phyloP scores from a whole-genome alignment of 208 protist species.

The Naegleria gruberi region DNA sequence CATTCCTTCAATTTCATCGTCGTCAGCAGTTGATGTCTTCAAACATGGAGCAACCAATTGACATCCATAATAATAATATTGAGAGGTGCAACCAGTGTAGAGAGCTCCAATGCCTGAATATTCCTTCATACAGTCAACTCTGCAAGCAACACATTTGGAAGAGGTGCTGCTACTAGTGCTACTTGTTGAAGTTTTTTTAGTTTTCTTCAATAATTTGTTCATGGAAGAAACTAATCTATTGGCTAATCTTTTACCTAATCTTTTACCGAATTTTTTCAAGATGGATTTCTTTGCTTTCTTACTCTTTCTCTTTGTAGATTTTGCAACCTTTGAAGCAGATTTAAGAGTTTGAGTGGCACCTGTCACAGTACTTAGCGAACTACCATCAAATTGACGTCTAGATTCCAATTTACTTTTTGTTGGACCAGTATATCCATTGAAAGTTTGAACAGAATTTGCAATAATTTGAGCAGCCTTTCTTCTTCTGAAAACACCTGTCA shows the following conservation, averaged over 20 bases:
- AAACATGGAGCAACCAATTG: neutral
- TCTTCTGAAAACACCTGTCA: no score
- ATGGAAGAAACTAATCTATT: no score
- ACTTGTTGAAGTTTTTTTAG: no score
- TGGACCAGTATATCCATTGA: neutral
- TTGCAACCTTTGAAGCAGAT: no score
- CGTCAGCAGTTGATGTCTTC: neutral
- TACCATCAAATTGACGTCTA: neutral
- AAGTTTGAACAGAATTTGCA: neutral
- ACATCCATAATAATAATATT: conserved; percentile 10
- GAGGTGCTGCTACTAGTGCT: no score
- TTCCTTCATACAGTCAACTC: neutral
- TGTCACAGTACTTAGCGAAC: no score
- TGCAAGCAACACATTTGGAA: neutral
- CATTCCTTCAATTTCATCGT: neutral
- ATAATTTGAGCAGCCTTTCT: neutral
- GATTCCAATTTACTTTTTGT: neutral
- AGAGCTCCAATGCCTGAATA: neutral
- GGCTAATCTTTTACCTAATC: no score
- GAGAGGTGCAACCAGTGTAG: neutral
- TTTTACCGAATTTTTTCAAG: no score
- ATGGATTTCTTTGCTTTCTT: no score
- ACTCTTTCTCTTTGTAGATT: no score
- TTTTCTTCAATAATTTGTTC: no score
- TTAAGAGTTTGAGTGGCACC: no score